Percentiles rank a stretch among this genome's conserved stretches.
These are phyloP conservation scores for Corinectria fuckeliana DNA, from an alignment of 2,329 filamentous ascomycete genomes.

Conservation along the genomic window DNA sequence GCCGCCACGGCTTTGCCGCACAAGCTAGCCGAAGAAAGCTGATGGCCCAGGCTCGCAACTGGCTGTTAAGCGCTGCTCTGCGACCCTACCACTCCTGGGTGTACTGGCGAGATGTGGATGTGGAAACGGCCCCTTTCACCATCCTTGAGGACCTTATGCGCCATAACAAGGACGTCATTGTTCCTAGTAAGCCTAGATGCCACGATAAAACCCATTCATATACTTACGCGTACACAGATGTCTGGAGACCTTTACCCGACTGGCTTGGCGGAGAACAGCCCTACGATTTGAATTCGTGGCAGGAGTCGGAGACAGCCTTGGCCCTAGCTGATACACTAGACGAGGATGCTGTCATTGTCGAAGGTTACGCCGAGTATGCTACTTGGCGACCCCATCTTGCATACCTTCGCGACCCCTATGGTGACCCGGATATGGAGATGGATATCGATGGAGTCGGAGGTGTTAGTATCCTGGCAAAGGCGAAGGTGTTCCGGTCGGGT, in stretches of 20 bases:
- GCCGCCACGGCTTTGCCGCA: slow-evolving; percentile 94
- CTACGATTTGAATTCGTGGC: slow-evolving; percentile 98
- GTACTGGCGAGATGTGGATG: slow-evolving; percentile 98
- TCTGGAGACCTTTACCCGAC: slow-evolving; percentile 97
- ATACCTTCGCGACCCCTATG: slow-evolving; percentile 94
- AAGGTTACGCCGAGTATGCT: slow-evolving; percentile 98
- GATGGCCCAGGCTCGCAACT: slow-evolving; percentile 98
- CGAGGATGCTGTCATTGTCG: slow-evolving; percentile 97
- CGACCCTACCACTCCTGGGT: slow-evolving; percentile 98
- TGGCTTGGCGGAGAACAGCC: slow-evolving; percentile 99
- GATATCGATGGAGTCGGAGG: slow-evolving; percentile 97
- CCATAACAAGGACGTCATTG: slow-evolving; percentile 98
- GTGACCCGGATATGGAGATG: slow-evolving; percentile 99
- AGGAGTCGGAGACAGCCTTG: slow-evolving; percentile 96
- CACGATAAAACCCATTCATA: not conserved
- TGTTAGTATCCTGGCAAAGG: slow-evolving; percentile 96
- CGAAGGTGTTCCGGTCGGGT: slow-evolving; percentile 90
- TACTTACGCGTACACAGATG: slow-evolving; percentile 68
- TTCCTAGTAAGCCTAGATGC: slow-evolving; percentile 77
- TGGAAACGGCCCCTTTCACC: slow-evolving; percentile 95
- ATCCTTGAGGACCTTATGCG: slow-evolving; percentile 98
- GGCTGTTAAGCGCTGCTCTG: slow-evolving; percentile 91
- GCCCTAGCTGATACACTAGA: slow-evolving; percentile 93
- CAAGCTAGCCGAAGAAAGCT: slow-evolving; percentile 93
- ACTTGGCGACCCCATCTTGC: slow-evolving; percentile 98